These are phyloP conservation scores for Colletotrichum lini DNA, from an alignment of 2,329 filamentous ascomycete species.

Conservation along the genomic window DNA sequence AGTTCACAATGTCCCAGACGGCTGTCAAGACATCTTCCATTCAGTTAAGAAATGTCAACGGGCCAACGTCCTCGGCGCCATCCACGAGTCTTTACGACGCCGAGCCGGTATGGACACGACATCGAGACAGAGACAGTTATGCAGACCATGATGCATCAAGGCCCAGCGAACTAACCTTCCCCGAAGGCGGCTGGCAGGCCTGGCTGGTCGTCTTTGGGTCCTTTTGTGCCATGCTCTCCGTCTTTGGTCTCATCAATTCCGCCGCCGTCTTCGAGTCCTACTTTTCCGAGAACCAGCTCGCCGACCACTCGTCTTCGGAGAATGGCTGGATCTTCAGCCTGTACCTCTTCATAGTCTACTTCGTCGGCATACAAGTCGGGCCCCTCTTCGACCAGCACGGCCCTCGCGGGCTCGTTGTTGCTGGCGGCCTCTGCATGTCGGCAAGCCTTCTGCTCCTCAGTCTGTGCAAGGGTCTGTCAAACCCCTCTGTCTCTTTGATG, in stretches of 20 bases:
- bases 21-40: constrained; percentile 24
- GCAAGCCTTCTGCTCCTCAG: constrained; percentile 77
- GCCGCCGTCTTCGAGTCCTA: constrained; percentile 86
- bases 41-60: constrained; percentile 4
- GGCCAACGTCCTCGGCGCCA: not conserved
- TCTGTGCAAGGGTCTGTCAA: constrained; percentile 69
- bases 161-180: constrained; percentile 50
- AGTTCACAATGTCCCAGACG: constrained; percentile 22
- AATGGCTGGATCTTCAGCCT: constrained; percentile 92
- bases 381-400: constrained; percentile 86
- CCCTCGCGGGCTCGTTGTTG: constrained; percentile 75
- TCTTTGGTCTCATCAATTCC: constrained; percentile 81
- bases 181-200: constrained; percentile 79
- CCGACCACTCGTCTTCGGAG: constrained; percentile 74
- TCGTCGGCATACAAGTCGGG: constrained; percentile 85
- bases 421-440: constrained; percentile 74
- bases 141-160: not conserved
- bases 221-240: constrained; percentile 79
- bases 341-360: constrained; percentile 86
- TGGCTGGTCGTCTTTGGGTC: constrained; percentile 86
- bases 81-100: not conserved
- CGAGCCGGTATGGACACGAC: constrained; percentile 5
- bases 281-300: constrained; percentile 79
- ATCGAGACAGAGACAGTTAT: constrained; percentile 4
- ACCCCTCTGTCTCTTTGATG: too few species aligned